A percentile compares a stretch with the other conserved stretches of the same genome.
Evolutionary conservation across 257 asterid genomes (phyloP).

Genomic region (Solanum gracilifrons): DNA sequence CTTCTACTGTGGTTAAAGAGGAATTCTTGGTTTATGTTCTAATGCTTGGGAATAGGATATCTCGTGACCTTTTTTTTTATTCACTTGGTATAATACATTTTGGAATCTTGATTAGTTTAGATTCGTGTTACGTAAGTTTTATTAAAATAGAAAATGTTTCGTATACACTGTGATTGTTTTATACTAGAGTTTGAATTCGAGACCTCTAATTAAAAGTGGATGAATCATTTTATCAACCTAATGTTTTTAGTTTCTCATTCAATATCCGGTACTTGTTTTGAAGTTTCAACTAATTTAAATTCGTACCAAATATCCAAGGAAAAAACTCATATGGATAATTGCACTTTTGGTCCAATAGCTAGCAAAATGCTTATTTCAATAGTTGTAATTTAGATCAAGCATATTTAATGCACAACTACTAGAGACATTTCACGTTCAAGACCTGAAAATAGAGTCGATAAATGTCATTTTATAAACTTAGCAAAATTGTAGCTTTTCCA

Average conservation of each 20-base stretch:
- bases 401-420: background rate
- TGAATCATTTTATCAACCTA: background rate
- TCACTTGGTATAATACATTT: background rate
- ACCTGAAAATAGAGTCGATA: background rate
- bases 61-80: background rate
- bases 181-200: background rate
- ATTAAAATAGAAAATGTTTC: background rate
- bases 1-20: background rate
- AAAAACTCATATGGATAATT: background rate
- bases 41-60: background rate
- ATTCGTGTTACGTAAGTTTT: background rate
- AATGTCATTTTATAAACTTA: background rate
- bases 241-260: background rate
- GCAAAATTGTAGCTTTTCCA: background rate
- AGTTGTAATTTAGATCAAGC: background rate
- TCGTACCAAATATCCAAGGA: background rate
- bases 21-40: background rate
- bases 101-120: background rate
- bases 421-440: background rate
- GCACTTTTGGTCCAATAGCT: background rate
- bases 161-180: background rate
- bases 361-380: background rate
- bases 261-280: fast-evolving
- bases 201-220: background rate
- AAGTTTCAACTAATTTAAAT: background rate